A percentile compares a stretch with the other conserved stretches of the same genome.
Conservation (phyloP, 2,329 filamentous ascomycete genomes). For the Exophiala sp. region DNA sequence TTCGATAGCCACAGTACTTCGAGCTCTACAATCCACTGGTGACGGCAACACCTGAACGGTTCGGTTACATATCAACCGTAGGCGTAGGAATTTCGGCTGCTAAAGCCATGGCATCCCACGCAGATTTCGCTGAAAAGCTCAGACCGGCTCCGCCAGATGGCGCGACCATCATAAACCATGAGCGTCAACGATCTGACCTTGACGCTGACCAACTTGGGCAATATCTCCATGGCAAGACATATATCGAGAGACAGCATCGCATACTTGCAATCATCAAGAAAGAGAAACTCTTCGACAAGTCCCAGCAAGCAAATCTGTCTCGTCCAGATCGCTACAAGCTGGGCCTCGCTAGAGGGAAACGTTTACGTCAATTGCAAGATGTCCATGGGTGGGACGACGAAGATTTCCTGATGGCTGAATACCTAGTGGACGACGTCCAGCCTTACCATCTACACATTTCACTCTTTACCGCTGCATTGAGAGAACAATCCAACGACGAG, state of each 20-base stretch:
- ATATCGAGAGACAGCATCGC: constrained; percentile 46
- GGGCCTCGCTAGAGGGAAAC: constrained; percentile 50
- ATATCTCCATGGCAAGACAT: constrained; percentile 25
- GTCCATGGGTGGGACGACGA: constrained; percentile 46
- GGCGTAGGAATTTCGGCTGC: background rate
- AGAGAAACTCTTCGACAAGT: constrained; percentile 48
- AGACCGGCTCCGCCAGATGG: constrained; percentile 43
- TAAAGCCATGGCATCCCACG: constrained; percentile 32
- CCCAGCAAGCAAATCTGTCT: constrained; percentile 48
- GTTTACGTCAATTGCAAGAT: constrained; percentile 44
- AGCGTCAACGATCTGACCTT: constrained; percentile 44
- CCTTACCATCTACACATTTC: constrained; percentile 50
- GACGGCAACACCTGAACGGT: background rate
- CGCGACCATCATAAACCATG: constrained; percentile 42
- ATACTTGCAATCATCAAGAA: constrained; percentile 43
- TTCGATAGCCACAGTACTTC: background rate
- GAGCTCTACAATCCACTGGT: background rate
- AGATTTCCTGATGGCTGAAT: constrained; percentile 49
- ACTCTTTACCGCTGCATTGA: constrained; percentile 50
- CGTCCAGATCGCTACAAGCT: constrained; percentile 51
- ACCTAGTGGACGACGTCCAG: constrained; percentile 51
- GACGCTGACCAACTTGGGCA: constrained; percentile 38
- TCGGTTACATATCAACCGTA: background rate
- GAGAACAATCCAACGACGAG: constrained; percentile 47
- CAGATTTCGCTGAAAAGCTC: constrained; percentile 50